A percentile compares a stretch with the other conserved stretches of the same genome.
Conservation (phyloP, 2,329 filamentous ascomycete species). For the Fusarium torulosum region DNA sequence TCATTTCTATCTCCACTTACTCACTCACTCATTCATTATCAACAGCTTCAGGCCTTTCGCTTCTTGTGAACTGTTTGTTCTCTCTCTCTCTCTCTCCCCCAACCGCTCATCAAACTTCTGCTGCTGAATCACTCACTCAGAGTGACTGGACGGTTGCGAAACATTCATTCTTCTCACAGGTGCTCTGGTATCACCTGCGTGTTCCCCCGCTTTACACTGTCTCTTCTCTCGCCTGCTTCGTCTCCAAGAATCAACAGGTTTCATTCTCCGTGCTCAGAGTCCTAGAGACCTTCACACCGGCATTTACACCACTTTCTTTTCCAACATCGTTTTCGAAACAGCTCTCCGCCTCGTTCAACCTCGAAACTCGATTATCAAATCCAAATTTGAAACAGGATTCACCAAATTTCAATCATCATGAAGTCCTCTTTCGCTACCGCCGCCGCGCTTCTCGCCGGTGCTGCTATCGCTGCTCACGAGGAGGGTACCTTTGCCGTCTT, state of each 20-base stretch:
- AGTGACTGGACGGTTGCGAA: slow-evolving; percentile 39
- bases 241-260: slow-evolving; percentile 29
- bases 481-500: slow-evolving; percentile 74
- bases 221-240: slow-evolving; percentile 30
- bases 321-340: slow-evolving; percentile 3
- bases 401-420: slow-evolving; percentile 48
- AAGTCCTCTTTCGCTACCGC: slow-evolving; percentile 51
- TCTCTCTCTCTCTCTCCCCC: slow-evolving; percentile 38
- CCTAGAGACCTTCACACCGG: slow-evolving; percentile 41
- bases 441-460: slow-evolving; percentile 56
- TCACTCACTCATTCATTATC: slow-evolving; percentile 21
- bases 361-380: neutral
- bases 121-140: slow-evolving; percentile 37
- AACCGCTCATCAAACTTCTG: too few relatives aligned
- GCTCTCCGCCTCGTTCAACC: slow-evolving; percentile 5
- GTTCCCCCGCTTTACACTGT: slow-evolving; percentile 26
- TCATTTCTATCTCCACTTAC: slow-evolving; percentile 23
- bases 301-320: slow-evolving; percentile 19
- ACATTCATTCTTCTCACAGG: slow-evolving; percentile 50
- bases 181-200: slow-evolving; percentile 53
- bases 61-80: slow-evolving; percentile 47
- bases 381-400: slow-evolving; percentile 11
- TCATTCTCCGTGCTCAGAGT: slow-evolving; percentile 43
- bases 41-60: slow-evolving; percentile 37
- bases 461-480: slow-evolving; percentile 56